A percentile compares a stretch with the other conserved stretches of the same genome.
These are phyloP conservation scores for Berkeleyomyces rouxiae DNA, from an alignment of 2,329 filamentous ascomycete genomes.

Conservation along the genomic window DNA sequence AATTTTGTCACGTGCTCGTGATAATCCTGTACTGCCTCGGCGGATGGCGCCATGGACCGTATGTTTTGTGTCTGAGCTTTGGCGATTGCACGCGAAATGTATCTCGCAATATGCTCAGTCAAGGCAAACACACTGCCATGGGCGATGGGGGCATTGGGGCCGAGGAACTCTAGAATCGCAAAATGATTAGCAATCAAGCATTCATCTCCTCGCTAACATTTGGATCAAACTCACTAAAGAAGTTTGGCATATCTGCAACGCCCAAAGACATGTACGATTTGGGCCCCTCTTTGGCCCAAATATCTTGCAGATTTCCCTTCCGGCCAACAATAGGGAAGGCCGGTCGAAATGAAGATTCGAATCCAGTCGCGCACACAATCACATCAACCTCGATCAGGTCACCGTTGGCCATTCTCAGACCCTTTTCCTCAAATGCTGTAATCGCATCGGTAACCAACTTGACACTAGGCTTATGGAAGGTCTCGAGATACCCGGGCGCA, in stretches of 20 bases:
- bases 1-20: constrained; percentile 31
- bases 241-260: constrained; percentile 36
- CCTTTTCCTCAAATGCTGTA: constrained; percentile 28
- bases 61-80: constrained; percentile 36
- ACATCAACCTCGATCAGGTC: constrained; percentile 34
- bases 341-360: constrained; percentile 36
- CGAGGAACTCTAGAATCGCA: constrained; percentile 27
- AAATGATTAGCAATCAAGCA: neutral
- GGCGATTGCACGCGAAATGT: constrained; percentile 31
- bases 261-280: constrained; percentile 38
- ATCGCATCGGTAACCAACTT: constrained; percentile 31
- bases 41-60: constrained; percentile 28
- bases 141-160: constrained; percentile 34
- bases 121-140: constrained; percentile 35
- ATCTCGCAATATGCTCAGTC: constrained; percentile 34
- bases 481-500: constrained; percentile 32
- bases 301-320: constrained; percentile 34
- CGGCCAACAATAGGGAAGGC: constrained; percentile 34
- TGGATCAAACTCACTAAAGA: constrained; percentile 30
- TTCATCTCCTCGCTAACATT: neutral
- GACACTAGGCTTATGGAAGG: constrained; percentile 30
- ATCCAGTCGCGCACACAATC: constrained; percentile 42
- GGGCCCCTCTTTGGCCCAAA: constrained; percentile 27
- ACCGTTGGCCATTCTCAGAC: constrained; percentile 32
- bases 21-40: constrained; percentile 33